Evolutionary conservation across 495 filamentous ascomycete species (phyloP).

Genomic region (Saxophila tyrrhenica): DNA sequence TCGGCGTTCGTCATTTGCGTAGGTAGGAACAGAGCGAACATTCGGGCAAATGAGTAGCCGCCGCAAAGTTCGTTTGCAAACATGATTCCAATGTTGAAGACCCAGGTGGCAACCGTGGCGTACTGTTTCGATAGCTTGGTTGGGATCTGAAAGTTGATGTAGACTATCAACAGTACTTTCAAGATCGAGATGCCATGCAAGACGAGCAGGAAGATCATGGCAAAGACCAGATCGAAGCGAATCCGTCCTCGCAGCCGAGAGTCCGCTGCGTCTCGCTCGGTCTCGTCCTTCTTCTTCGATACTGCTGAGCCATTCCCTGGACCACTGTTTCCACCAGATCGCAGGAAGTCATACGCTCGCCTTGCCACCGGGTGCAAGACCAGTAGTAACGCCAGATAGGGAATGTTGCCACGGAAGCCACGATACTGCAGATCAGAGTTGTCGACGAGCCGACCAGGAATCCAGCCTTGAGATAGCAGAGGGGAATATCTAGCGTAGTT

Average conservation of each 20-base stretch:
- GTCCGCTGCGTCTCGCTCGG: conserved; percentile 43
- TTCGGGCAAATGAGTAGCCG: conserved; percentile 60
- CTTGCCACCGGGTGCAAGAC: conserved; percentile 68
- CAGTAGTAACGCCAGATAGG: conserved; percentile 60
- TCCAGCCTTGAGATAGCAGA: conserved; percentile 74
- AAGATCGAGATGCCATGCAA: conserved; percentile 76
- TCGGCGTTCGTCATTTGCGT: conserved; percentile 26
- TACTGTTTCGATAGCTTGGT: conserved; percentile 54
- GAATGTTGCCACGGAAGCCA: conserved; percentile 79
- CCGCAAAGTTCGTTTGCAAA: conserved; percentile 80
- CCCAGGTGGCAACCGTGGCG: conserved; percentile 71
- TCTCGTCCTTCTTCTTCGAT: conserved; percentile 22
- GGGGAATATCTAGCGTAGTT: conserved; percentile 63
- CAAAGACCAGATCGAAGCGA: conserved; percentile 75
- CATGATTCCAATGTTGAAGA: conserved; percentile 76
- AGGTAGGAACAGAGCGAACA: conserved; percentile 44
- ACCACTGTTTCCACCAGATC: neutral
- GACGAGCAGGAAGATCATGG: conserved; percentile 59
- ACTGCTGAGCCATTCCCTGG: neutral
- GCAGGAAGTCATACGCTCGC: conserved; percentile 48
- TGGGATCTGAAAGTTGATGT: conserved; percentile 68
- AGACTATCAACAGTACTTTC: conserved; percentile 73
- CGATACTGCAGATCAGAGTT: conserved; percentile 81
- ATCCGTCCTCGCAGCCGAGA: conserved; percentile 63
- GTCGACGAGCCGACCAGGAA: conserved; percentile 89